Conservation (phyloP, 176 grass and related monocot genomes). For the Cenchrus fungigraminus region DNA sequence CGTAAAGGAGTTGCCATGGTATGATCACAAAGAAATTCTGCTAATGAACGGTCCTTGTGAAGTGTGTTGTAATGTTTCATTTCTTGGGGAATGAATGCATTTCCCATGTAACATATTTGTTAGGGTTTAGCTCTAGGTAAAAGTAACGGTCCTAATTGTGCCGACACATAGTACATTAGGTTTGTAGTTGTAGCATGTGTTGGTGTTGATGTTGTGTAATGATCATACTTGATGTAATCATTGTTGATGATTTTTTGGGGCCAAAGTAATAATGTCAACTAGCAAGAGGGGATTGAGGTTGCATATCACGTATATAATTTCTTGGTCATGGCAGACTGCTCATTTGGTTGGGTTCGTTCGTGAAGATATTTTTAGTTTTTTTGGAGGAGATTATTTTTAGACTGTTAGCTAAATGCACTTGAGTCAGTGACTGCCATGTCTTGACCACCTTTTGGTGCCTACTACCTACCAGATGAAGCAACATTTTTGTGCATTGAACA, state of each 20-base stretch:
- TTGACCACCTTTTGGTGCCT: background rate
- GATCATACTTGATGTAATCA: constrained; percentile 41
- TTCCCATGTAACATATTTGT: constrained; percentile 54
- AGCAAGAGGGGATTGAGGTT: constrained; percentile 4
- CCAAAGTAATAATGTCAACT: constrained; percentile 35
- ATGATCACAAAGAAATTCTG: constrained; percentile 1
- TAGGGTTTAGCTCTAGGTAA: constrained; percentile 55
- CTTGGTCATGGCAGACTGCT: background rate
- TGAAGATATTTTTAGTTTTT: background rate
- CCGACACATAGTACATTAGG: constrained; percentile 36
- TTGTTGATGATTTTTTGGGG: constrained; percentile 39
- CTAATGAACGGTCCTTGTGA: constrained; percentile 30
- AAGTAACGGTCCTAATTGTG: constrained; percentile 44
- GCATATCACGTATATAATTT: background rate
- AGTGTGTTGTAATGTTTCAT: constrained; percentile 41
- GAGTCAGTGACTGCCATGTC: background rate
- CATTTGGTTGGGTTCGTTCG: background rate
- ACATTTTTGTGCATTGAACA: background rate
- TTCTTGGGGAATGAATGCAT: constrained; percentile 28
- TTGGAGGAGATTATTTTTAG: background rate
- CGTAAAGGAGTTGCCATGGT: constrained; percentile 10
- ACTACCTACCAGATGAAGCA: background rate
- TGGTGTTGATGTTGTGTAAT: constrained; percentile 48
- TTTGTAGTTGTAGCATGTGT: constrained; percentile 39
- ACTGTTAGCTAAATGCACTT: background rate